Percentiles rank a stretch among this genome's conserved stretches.
Evolutionary conservation across 2,329 filamentous ascomycete genomes (phyloP).

Genomic region (Epichloe amarillans): DNA sequence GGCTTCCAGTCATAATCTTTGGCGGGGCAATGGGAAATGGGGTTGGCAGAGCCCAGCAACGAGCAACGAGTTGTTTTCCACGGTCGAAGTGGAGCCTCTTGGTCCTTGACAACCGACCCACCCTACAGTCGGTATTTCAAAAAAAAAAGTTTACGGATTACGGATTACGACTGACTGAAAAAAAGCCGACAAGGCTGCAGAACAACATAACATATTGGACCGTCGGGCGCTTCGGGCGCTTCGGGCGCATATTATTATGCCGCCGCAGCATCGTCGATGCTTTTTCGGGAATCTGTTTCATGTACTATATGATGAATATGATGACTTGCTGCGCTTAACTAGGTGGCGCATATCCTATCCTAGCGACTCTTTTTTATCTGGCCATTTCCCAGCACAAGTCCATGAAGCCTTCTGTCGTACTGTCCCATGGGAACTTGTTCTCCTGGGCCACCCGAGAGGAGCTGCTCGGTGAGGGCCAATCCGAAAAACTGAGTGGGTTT

Average conservation of each 20-base stretch:
- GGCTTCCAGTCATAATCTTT: conserved; percentile 7
- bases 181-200: neutral
- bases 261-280: neutral
- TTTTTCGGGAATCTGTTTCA: neutral
- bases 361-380: conserved; percentile 29
- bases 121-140: too few species aligned
- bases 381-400: conserved; percentile 60
- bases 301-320: too few species aligned
- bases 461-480: conserved; percentile 74
- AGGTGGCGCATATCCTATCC: neutral
- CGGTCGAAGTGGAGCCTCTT: conserved; percentile 5
- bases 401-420: conserved; percentile 70
- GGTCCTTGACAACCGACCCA: neutral
- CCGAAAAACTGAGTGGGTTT: conserved; percentile 48
- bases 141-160: neutral
- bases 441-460: conserved; percentile 45
- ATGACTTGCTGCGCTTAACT: too few species aligned
- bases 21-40: conserved; percentile 18
- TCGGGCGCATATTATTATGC: neutral
- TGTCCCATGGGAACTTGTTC: conserved; percentile 59
- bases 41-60: neutral
- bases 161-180: neutral
- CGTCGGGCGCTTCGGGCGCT: neutral
- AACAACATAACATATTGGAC: neutral
- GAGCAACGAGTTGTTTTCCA: conserved; percentile 15